phyloP scores from a whole-genome alignment of 805 yeast genomes.

The Saccharomycopsis lassenensis region DNA sequence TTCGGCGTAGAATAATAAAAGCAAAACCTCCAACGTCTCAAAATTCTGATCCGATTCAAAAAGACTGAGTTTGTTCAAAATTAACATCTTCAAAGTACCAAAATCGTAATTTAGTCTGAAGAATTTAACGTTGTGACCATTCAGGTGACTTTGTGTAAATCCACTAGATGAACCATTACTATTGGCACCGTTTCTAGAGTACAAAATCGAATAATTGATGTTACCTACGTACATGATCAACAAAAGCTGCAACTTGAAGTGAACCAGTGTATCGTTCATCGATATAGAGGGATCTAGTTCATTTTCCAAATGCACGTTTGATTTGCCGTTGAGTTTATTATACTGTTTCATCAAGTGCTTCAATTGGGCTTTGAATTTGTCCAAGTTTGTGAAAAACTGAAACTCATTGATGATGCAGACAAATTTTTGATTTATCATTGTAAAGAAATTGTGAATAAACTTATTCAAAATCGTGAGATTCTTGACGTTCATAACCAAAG shows the following conservation, averaged over 20 bases:
- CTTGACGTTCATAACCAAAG: constrained; percentile 6
- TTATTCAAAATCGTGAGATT: constrained; percentile 8
- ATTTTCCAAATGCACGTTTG: too few relatives aligned
- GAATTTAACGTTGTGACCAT: constrained; percentile 1
- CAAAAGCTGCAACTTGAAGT: constrained; percentile 15
- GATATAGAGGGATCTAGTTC: too few relatives aligned
- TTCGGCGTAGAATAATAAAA: constrained; percentile 38
- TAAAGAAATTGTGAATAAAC: constrained; percentile 11
- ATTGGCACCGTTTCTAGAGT: neutral
- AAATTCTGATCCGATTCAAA: constrained; percentile 33
- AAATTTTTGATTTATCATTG: constrained; percentile 7
- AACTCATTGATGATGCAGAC: constrained; percentile 9
- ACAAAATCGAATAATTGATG: constrained; percentile 13
- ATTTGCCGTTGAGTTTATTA: constrained; percentile 1
- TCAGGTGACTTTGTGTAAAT: neutral
- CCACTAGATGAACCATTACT: too few relatives aligned
- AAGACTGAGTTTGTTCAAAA: constrained; percentile 35
- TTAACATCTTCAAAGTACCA: constrained; percentile 5
- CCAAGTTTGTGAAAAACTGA: constrained; percentile 11
- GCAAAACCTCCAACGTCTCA: constrained; percentile 38
- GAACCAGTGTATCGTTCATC: constrained; percentile 9
- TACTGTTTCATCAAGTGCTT: constrained; percentile 7
- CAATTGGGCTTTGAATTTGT: constrained; percentile 10
- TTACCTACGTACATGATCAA: constrained; percentile 15
- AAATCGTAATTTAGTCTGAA: constrained; percentile 14